Percentiles rank a stretch among this genome's conserved stretches.
Evolutionary conservation across 225 moss, liverwort and hornwort species (phyloP).

Genomic region (Neckera pumila): DNA sequence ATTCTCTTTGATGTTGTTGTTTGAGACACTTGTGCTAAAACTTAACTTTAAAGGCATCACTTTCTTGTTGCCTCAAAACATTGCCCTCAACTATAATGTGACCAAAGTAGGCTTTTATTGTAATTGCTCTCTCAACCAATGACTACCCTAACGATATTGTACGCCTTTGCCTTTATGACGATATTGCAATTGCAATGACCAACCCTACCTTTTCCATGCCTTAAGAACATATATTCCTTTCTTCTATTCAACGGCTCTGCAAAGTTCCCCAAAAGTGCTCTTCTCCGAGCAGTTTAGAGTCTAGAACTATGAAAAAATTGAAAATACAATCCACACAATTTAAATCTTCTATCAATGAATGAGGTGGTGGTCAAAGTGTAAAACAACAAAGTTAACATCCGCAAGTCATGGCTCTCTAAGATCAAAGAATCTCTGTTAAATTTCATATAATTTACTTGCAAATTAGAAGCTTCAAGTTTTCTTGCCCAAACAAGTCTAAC

Average conservation of each 20-base stretch:
- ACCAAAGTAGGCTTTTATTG: fast-evolving
- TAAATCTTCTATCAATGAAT: neutral
- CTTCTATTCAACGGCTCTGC: neutral
- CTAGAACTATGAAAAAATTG: neutral
- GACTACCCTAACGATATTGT: neutral
- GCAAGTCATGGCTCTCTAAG: neutral
- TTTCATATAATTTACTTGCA: no score
- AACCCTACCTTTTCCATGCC: neutral
- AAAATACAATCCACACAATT: neutral
- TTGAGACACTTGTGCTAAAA: fast-evolving
- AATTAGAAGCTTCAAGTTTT: no score
- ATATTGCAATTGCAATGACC: neutral
- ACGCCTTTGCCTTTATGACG: fast-evolving
- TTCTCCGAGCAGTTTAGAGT: neutral
- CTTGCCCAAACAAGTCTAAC: no score
- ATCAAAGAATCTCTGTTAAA: neutral
- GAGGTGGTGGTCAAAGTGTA: fast-evolving
- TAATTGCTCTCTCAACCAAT: neutral
- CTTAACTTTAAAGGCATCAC: neutral
- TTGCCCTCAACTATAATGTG: neutral
- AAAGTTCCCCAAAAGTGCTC: neutral
- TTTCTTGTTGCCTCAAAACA: neutral
- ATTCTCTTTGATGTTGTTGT: neutral
- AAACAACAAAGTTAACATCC: neutral
- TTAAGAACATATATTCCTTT: fast-evolving